phyloP scores from a whole-genome alignment of 1,284 basidiomycete species.

The Heterobasidion occidentale region DNA sequence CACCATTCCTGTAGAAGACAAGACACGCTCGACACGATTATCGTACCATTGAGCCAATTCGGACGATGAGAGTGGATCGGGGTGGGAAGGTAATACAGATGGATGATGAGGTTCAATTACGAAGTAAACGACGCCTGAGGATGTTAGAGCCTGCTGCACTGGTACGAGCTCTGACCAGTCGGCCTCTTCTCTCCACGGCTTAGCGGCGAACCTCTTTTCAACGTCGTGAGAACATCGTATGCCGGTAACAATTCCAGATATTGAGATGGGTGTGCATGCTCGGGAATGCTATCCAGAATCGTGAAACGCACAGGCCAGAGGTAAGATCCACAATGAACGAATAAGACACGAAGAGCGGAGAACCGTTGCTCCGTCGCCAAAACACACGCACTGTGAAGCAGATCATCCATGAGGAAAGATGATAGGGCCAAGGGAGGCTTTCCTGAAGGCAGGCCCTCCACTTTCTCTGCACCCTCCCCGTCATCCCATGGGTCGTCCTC shows the following conservation, averaged over 20 bases:
- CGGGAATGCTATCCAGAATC: constrained; percentile 70
- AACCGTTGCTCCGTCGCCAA: constrained; percentile 62
- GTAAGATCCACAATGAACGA: constrained; percentile 42
- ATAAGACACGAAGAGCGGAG: constrained; percentile 46
- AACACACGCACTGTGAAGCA: constrained; percentile 52
- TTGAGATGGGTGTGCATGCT: constrained; percentile 56
- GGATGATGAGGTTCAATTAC: neutral
- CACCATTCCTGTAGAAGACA: constrained; percentile 65
- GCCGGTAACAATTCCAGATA: constrained; percentile 60
- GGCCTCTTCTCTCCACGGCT: constrained; percentile 37
- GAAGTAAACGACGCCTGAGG: constrained; percentile 13
- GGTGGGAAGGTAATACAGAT: neutral
- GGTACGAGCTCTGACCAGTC: constrained; percentile 51
- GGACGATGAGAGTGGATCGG: constrained; percentile 15
- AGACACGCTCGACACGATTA: constrained; percentile 50
- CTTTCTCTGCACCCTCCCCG: constrained; percentile 16
- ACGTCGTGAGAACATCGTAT: constrained; percentile 37
- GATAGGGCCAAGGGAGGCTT: constrained; percentile 46
- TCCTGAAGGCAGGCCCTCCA: constrained; percentile 12
- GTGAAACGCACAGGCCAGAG: constrained; percentile 67
- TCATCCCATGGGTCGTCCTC: constrained; percentile 82
- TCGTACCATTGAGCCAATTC: constrained; percentile 73
- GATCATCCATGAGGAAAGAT: constrained; percentile 53
- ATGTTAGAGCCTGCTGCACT: constrained; percentile 32
- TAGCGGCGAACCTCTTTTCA: constrained; percentile 29